Evolutionary conservation across 768 basidiomycete species (phyloP).

Genomic region (Amanita thiersii): DNA sequence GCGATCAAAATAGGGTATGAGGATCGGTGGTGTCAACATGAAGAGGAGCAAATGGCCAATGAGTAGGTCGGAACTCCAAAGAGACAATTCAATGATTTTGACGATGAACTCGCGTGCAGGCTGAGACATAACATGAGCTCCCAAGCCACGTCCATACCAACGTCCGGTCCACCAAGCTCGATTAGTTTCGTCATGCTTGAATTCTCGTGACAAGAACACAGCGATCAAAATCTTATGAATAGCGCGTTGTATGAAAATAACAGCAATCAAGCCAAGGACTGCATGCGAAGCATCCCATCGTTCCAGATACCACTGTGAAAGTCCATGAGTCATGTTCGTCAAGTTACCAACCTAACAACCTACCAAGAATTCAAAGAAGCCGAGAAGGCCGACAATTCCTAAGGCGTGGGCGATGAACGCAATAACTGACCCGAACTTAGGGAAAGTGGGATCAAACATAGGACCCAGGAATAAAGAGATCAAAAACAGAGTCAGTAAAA

Average conservation of each 20-base stretch:
- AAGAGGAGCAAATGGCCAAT: slow-evolving; percentile 83
- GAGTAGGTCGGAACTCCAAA: slow-evolving; percentile 94
- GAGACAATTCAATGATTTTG: slow-evolving; percentile 92
- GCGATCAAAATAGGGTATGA: slow-evolving; percentile 88
- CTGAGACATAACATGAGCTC: slow-evolving; percentile 90
- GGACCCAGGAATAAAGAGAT: slow-evolving; percentile 90
- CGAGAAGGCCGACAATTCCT: slow-evolving; percentile 81
- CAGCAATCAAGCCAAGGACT: slow-evolving; percentile 86
- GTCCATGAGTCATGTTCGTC: slow-evolving; percentile 11
- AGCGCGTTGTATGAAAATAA: slow-evolving; percentile 87
- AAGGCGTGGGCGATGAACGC: slow-evolving; percentile 83
- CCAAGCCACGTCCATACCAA: slow-evolving; percentile 95
- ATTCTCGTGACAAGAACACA: slow-evolving; percentile 92
- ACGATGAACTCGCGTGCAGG: slow-evolving; percentile 96
- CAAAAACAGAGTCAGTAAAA: slow-evolving; percentile 83
- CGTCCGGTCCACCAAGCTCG: slow-evolving; percentile 98
- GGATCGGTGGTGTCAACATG: slow-evolving; percentile 80
- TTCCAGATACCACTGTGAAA: slow-evolving; percentile 83
- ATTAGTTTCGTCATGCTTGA: slow-evolving; percentile 99
- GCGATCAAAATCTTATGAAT: slow-evolving; percentile 92
- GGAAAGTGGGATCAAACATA: slow-evolving; percentile 75
- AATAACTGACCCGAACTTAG: slow-evolving; percentile 87
- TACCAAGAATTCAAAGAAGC: slow-evolving; percentile 95
- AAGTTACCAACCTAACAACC: slow-evolving; percentile 19
- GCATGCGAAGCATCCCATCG: slow-evolving; percentile 89